Conservation (phyloP, 148 eudicot genomes). For the Bassia scoparia region DNA sequence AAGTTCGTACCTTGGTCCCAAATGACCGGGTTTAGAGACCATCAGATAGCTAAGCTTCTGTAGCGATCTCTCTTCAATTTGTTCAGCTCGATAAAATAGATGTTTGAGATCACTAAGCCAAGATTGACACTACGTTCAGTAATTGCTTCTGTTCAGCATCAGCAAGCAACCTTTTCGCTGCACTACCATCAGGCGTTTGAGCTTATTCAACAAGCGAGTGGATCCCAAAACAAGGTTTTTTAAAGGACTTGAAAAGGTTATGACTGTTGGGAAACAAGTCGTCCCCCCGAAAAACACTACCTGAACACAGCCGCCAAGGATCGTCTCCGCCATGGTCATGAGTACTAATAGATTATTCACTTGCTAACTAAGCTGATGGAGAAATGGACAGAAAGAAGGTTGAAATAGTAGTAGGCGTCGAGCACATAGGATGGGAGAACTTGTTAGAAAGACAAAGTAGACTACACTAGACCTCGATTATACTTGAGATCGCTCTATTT, state of each 20-base stretch:
- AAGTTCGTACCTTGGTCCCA: background rate
- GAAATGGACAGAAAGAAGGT: too few species aligned
- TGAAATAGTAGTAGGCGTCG: too few species aligned
- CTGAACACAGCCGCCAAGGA: conserved; percentile 9
- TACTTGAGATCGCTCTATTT: too few species aligned
- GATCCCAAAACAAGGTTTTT: too few species aligned
- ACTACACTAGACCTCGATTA: too few species aligned
- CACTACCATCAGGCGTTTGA: conserved; percentile 9
- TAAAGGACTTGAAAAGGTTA: background rate
- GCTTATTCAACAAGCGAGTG: background rate
- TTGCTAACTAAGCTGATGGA: background rate
- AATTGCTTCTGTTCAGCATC: conserved; percentile 25
- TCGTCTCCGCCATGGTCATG: conserved; percentile 12
- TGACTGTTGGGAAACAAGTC: conserved; percentile 8
- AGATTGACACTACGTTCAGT: background rate
- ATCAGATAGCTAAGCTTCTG: background rate
- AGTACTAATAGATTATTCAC: too few species aligned
- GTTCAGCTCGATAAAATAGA: background rate
- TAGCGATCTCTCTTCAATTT: conserved; percentile 2
- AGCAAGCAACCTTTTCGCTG: background rate
- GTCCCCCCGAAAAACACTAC: conserved; percentile 20
- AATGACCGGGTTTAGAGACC: background rate
- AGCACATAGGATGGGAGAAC: too few species aligned
- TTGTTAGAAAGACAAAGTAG: too few species aligned
- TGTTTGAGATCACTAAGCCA: conserved; percentile 20